These are phyloP conservation scores for Ustanciosporium gigantosporum DNA, from an alignment of 1,284 basidiomycete species.

Conservation along the genomic window DNA sequence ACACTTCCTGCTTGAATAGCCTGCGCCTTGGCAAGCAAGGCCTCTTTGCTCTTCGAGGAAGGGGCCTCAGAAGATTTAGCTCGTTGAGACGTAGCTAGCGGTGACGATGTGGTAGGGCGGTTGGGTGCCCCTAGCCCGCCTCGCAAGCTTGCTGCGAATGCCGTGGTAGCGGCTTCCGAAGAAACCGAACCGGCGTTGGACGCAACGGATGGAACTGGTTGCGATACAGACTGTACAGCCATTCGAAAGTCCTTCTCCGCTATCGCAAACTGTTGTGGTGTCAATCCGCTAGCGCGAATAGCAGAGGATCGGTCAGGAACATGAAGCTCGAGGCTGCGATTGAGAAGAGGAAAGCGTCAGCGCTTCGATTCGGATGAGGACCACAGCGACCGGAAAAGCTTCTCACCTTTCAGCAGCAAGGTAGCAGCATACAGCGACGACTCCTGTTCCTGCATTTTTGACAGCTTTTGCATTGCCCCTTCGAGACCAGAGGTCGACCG, in stretches of 20 bases:
- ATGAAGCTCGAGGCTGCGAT: constrained; percentile 18
- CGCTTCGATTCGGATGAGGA: not conserved
- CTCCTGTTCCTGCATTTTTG: constrained; percentile 33
- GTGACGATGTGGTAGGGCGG: constrained; percentile 3
- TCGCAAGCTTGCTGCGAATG: constrained; percentile 12
- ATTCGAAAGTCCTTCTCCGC: constrained; percentile 33
- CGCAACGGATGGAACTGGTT: no score
- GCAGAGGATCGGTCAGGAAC: constrained; percentile 17
- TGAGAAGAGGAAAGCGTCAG: not conserved
- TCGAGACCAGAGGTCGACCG: constrained; percentile 38
- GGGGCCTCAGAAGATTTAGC: no score
- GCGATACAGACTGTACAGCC: constrained; percentile 24
- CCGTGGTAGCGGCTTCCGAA: constrained; percentile 11
- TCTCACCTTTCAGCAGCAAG: constrained; percentile 36
- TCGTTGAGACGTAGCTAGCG: constrained; percentile 4
- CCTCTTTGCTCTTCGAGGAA: constrained; percentile 12
- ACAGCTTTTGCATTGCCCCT: constrained; percentile 36
- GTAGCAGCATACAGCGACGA: constrained; percentile 37
- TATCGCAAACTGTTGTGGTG: constrained; percentile 23
- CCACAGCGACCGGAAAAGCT: no score
- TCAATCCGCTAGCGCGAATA: constrained; percentile 24
- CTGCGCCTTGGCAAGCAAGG: constrained; percentile 37
- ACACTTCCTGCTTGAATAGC: constrained; percentile 32
- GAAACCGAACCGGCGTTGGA: constrained; percentile 22
- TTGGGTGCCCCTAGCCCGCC: not conserved